Base-by-base conservation (phyloP, 208 protist species). In the Crithidia expoeki region DNA sequence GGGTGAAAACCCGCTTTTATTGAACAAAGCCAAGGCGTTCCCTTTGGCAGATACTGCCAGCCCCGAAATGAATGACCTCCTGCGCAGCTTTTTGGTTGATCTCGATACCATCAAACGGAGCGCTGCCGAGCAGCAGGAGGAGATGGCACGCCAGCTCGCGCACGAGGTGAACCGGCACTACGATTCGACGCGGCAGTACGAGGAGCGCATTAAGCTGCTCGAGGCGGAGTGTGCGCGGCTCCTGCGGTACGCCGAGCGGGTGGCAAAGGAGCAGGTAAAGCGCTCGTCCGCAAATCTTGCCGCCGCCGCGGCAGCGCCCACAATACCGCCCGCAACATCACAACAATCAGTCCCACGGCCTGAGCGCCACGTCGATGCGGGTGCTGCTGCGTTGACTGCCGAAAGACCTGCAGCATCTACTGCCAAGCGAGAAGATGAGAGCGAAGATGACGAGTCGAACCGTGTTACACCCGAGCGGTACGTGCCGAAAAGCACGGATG, bases 151-250 rank as follows among this genome's bases (percentile, higher is more conserved):
- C 11, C 75, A 86, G 32, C 71, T 93, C 10, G 69, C 83, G 17
- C 51, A 71, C 19, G 83, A 90, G 63, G 70, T 93, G 61, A 69
- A 90, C 19, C 74, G 74, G 27, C 84, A 90, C 62, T 80, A 84
- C 67, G 56, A 78, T 49, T 77, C 88, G 19, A 73, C 86, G 14
- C 68, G 77, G 47, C 85, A 89, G 74, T 88, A 87, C 78, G 88
- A 90, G 63, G 51, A 80, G 65, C 81, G 72, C 44, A 65, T 90
- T 19, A 66, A 60, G 34, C 44, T 69, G 1, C 49, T 85, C 12
- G 81, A 90, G 71, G 32, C 59, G 28, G 85, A 90, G 68, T 80
- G 83, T 49, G 57, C 72, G 32, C 50, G 63, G 38, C 71, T 85
- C 38, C 33, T 79, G 56, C 50, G 42, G 4, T 44, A 61, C 46